These are phyloP conservation scores for Diaporthe capsici DNA, from an alignment of 2,329 filamentous ascomycete species.

Conservation along the genomic window DNA sequence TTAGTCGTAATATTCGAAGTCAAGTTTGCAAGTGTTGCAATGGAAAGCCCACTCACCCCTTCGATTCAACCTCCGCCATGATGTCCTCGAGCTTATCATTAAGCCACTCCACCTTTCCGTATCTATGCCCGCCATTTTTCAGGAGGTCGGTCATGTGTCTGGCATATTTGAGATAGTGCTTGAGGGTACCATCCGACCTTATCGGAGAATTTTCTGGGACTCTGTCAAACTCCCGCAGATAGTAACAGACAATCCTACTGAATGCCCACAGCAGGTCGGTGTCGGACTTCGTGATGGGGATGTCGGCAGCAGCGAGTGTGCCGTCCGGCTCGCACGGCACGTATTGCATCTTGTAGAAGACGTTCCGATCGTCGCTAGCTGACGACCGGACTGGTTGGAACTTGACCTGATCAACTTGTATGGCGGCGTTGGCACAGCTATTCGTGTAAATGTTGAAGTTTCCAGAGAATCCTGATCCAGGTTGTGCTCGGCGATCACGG, in stretches of 20 bases:
- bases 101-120: background rate
- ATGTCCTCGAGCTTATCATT: conserved; percentile 13
- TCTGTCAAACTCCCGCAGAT: conserved; percentile 39
- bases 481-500: background rate
- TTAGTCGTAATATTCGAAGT: background rate
- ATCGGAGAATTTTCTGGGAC: conserved; percentile 32
- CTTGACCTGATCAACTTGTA: conserved; percentile 19
- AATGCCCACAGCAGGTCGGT: conserved; percentile 29
- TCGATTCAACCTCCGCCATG: conserved; percentile 8
- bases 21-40: background rate
- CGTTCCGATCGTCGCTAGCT: background rate
- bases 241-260: conserved; percentile 41
- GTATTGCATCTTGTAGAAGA: conserved; percentile 26
- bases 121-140: background rate
- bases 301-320: background rate
- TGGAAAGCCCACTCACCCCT: background rate
- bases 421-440: conserved; percentile 4
- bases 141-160: conserved; percentile 28
- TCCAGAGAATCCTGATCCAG: conserved; percentile 9
- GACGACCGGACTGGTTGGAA: conserved; percentile 10
- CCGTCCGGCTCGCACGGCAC: conserved; percentile 26
- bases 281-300: background rate
- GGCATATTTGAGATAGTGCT: conserved; percentile 41
- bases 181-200: conserved; percentile 6
- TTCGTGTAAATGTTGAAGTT: conserved; percentile 14